A percentile compares a stretch with the other conserved stretches of the same genome.
Evolutionary conservation across 768 basidiomycete genomes (phyloP).

Genomic region (Paxillus rubicundulus): DNA sequence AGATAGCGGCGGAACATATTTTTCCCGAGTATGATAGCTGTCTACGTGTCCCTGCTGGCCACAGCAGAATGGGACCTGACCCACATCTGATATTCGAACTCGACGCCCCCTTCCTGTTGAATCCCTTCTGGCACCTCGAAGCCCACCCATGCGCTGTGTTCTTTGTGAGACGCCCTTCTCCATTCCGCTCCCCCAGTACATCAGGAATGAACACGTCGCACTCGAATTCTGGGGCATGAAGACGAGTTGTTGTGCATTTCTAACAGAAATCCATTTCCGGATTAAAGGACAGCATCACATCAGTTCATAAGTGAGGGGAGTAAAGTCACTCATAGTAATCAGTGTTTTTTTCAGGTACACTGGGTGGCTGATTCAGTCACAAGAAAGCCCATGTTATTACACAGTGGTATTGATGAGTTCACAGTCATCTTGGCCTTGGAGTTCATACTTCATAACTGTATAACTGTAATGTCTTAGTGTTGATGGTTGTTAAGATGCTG

Average conservation of each 20-base stretch:
- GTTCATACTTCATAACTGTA: too few relatives aligned
- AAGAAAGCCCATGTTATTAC: too few relatives aligned
- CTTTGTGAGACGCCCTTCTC: slow-evolving; percentile 57
- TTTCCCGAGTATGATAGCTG: not conserved
- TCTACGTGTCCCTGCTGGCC: not conserved
- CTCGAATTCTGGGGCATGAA: slow-evolving; percentile 70
- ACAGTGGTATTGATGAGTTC: too few relatives aligned
- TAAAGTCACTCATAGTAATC: too few relatives aligned
- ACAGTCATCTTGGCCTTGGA: too few relatives aligned
- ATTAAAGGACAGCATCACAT: too few relatives aligned
- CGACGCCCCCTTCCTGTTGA: slow-evolving; percentile 78
- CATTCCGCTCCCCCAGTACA: slow-evolving; percentile 51
- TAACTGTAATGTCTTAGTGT: too few relatives aligned
- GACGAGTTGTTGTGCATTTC: slow-evolving; percentile 42
- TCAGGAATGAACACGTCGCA: slow-evolving; percentile 90
- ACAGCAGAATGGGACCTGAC: slow-evolving; percentile 35
- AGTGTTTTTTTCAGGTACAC: slow-evolving; percentile 20
- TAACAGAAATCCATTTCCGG: not conserved
- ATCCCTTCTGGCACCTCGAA: slow-evolving; percentile 73
- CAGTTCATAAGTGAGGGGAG: slow-evolving; percentile 11
- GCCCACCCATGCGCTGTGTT: slow-evolving; percentile 73
- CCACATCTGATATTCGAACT: slow-evolving; percentile 98
- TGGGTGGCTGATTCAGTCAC: slow-evolving; percentile 12
- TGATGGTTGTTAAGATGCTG: too few relatives aligned
- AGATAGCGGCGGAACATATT: too few relatives aligned